Base-by-base conservation (phyloP, 345 rosid genomes). In the Dipteronia sinensis region DNA sequence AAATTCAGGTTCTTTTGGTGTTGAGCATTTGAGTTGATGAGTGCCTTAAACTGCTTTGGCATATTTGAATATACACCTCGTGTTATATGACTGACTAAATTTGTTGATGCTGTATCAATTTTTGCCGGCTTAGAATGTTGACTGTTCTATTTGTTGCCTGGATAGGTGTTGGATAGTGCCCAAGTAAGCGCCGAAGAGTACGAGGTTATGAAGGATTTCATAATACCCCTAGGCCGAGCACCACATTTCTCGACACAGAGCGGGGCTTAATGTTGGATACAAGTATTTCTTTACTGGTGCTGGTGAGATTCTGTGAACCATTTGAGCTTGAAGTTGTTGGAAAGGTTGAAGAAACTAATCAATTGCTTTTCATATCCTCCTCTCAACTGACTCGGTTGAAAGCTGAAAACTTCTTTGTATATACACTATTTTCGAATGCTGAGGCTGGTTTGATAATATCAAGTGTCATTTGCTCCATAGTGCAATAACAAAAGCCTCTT, bases 161-260 rank as follows among this genome's bases (percentile, higher is more conserved):
- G 81, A 70, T 80, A 94, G 99, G 86, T 94, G 67, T 74, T 91
- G 79, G 92, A 85, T 80, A 93, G 89, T 71, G 92, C 93, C 22
- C 92, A 81, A 4, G 82, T 90, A 58, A 83, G 88, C 65, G 70
- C 74, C 56, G 98, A 91, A 81, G 99, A 96, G 83, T 94, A 90
- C 11, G 95, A 92, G 81, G 72, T 80, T 65, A 89, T 96, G 97
- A 92, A 85, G 86, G 93, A 96, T 74, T 84, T 94, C 10, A 77
- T 92, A 27, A 78, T 89, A 55, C 98, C 98, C 47, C 92, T 91
- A 64, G 99, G 97, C 61, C 93, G 94, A 80, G 89, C 86, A 55
- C 90, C 98, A 68, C 87, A 84, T 27, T 86, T 91, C 78, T 85
- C 89, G 6, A 79, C 89, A 51, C 89, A 82, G 74, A 87, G 90